Base-by-base conservation (phyloP, 1,284 basidiomycete genomes). In the Xanthoconium separans region DNA sequence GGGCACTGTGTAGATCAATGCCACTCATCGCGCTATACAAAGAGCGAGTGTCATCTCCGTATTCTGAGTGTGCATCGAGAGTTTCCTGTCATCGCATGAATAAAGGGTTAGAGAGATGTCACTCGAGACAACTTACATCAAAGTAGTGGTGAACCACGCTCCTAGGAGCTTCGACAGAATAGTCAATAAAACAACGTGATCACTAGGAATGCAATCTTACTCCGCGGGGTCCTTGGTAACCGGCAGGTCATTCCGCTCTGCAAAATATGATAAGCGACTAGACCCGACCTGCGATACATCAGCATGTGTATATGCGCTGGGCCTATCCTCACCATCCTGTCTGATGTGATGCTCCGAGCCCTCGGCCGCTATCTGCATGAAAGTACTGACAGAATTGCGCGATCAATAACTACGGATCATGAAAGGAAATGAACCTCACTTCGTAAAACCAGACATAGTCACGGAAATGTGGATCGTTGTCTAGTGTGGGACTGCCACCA, bases 401-500 rank as follows among this genome's bases (percentile, higher is more conserved):
- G 36, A 43, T 64, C 40, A 59, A 58, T 29, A 2, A 10, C 18
- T 6, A 42, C 31, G 24, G n/a, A 13, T 13, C 11, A 33, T 36
- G 29, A 24, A 53, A 2, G 13, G 24, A 22, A 49, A 29, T 10
- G 27, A 34, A 27, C 56, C 51, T 50, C 51, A 91, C 91, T 74
- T 96, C 95, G 70, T 95, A 90, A 79, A 98, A 98, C 80, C 88
- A 92, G 42, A 97, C 86, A 68, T 98, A 96, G 71, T 98, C 94
- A 44, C 93, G 82, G 83, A 98, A 98, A 75, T 98, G 82, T n/a
- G 95, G 93, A 71, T 98, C 96, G 55, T 82, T 78, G 73, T 98
- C 91, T 59, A 98, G 75, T 72, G 90, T 93, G 27, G 83, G 78
- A 65, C 90, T 89, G 15, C 94, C 94, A 27, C 94, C 95, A 69